Conservation (phyloP, 208 protist genomes). For the Porcisia hertigi region DNA sequence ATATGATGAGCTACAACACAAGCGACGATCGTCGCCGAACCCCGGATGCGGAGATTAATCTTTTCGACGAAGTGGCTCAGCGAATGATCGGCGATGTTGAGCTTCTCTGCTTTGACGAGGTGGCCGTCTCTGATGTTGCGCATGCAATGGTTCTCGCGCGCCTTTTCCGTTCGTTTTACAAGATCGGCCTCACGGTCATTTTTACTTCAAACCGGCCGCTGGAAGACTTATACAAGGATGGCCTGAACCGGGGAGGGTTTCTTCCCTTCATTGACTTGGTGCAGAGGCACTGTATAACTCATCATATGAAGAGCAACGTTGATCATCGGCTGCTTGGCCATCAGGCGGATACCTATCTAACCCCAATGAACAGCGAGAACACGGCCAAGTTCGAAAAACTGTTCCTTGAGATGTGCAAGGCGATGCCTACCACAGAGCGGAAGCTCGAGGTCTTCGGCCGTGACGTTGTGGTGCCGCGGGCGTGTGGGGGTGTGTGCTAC, state of each 20-base stretch:
- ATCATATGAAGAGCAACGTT: slow-evolving; percentile 85
- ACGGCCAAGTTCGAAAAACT: slow-evolving; percentile 63
- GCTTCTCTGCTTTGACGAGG: slow-evolving; percentile 95
- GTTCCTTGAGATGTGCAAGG: slow-evolving; percentile 87
- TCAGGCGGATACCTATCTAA: slow-evolving; percentile 69
- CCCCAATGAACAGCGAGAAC: slow-evolving; percentile 66
- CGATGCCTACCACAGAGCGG: slow-evolving; percentile 51
- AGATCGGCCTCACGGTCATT: slow-evolving; percentile 91
- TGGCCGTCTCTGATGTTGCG: slow-evolving; percentile 93
- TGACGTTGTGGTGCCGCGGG: slow-evolving; percentile 63
- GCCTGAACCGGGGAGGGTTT: slow-evolving; percentile 94
- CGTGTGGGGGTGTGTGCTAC: slow-evolving; percentile 74
- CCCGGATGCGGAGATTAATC: slow-evolving; percentile 66
- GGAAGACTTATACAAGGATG: slow-evolving; percentile 90
- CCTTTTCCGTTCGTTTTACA: slow-evolving; percentile 91
- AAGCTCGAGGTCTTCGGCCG: slow-evolving; percentile 80
- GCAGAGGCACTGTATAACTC: slow-evolving; percentile 78
- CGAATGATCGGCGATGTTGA: slow-evolving; percentile 88
- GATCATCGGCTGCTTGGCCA: slow-evolving; percentile 94
- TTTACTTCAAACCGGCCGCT: slow-evolving; percentile 93
- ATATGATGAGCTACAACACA: slow-evolving; percentile 61
- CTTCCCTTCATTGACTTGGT: slow-evolving; percentile 96
- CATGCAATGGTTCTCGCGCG: slow-evolving; percentile 96
- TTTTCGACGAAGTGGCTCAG: slow-evolving; percentile 86
- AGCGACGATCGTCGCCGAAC: slow-evolving; percentile 51